Percentiles rank a stretch among this genome's conserved stretches.
These are phyloP conservation scores for Candida dajiaensis DNA, from an alignment of 805 yeast genomes.

Conservation along the genomic window DNA sequence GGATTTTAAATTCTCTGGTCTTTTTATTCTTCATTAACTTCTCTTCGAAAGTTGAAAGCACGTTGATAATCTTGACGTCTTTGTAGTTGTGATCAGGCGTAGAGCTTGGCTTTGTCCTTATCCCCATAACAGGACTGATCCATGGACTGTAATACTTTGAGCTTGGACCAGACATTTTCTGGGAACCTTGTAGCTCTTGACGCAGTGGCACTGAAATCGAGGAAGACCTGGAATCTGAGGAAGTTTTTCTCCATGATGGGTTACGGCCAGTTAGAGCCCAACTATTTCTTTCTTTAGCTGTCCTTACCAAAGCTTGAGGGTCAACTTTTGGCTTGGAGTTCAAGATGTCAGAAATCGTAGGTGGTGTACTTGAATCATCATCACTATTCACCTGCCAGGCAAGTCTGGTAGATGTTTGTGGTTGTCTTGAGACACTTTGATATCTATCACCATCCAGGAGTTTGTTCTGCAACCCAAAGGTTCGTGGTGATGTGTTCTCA, in stretches of 20 bases:
- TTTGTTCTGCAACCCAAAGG: background rate
- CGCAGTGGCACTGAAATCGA: background rate
- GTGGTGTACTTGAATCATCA: background rate
- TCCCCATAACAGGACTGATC: background rate
- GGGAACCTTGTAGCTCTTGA: background rate
- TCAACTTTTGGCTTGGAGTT: slow-evolving; percentile 2
- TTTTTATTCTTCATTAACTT: background rate
- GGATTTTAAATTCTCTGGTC: background rate
- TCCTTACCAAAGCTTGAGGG: background rate
- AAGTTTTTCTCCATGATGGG: too few species aligned
- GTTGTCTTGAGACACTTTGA: background rate
- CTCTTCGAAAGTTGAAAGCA: background rate
- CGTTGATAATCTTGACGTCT: background rate
- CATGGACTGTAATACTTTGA: too few species aligned
- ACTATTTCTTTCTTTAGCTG: background rate
- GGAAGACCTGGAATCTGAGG: background rate
- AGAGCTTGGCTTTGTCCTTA: background rate
- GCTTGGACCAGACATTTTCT: background rate
- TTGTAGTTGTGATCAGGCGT: too few species aligned
- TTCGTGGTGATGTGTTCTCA: background rate
- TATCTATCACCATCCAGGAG: background rate
- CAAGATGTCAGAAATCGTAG: slow-evolving; percentile 1
- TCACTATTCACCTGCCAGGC: background rate
- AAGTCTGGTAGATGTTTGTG: background rate
- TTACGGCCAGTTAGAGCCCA: background rate